Evolutionary conservation across 225 moss, liverwort and hornwort species (phyloP), one percentile per base, ranked within the genome.

Genomic region (Pleurozium schreberi): DNA sequence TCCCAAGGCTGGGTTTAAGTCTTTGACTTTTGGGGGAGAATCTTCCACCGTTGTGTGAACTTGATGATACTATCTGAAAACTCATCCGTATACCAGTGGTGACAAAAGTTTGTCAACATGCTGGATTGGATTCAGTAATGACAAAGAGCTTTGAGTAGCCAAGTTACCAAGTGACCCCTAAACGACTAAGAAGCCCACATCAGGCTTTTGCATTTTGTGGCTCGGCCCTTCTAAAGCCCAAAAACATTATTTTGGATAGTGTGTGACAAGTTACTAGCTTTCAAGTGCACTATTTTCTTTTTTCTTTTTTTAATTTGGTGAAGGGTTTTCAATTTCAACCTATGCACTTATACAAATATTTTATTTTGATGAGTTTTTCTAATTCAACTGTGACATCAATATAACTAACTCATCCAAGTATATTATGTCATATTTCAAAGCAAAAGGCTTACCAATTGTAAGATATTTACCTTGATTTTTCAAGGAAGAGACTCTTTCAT

Each of bases 311-410:
- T n/a, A n/a, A n/a, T n/a, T n/a, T n/a, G n/a, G n/a, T n/a, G n/a
- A n/a, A n/a, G n/a, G n/a, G n/a, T 76, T 52, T 52, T 53, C 9
- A 75, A 52, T 23, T 3, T 22, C 36, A 34, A 22, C 3, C 52
- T 20, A 52, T 8, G 7, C 5, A 52, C 36, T 1, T 36, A 14
- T 3, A 36, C 34, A 31, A 21, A 20, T 19, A 18, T 20, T 28
- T 9, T 14, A 8, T 8, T 36, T 34, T 34, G 13, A 52, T 3
- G 13, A 23, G 1, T 9, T 76, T 36, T 52, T 36, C 1, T 8
- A 34, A 34, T 52, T 2, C 36, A 76, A 36, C 0, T 1, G 0
- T 52, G 8, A 13, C 5, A 22, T 50, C 5, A n/a, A 14, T 9
- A 34, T 21, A 12, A 21, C 5, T 21, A 47, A 47, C 4, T 49